Evolutionary conservation across 164 flowering plant species (phyloP).

Genomic region (Vitis cinerea): DNA sequence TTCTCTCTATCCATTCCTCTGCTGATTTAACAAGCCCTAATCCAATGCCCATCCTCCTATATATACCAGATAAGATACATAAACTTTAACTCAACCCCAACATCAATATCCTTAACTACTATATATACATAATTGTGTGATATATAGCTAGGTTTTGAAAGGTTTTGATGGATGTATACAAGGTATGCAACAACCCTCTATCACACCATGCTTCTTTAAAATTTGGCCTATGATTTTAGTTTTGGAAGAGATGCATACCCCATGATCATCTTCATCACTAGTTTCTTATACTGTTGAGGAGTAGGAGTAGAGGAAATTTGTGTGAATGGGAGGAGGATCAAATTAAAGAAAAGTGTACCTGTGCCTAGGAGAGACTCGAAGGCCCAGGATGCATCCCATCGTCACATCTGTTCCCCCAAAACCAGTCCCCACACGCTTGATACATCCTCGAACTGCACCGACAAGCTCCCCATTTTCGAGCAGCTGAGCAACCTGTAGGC

Average conservation of each 20-base stretch:
- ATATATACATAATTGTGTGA: too few species aligned
- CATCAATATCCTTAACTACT: too few species aligned
- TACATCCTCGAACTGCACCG: constrained; percentile 55
- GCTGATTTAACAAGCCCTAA: constrained; percentile 39
- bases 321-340: not conserved
- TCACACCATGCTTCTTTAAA: too few species aligned
- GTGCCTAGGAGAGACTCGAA: constrained; percentile 52
- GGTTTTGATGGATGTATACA: too few species aligned
- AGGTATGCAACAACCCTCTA: too few species aligned
- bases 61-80: not conserved
- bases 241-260: too few species aligned
- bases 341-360: constrained; percentile 22
- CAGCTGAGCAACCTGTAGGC: constrained; percentile 56
- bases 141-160: too few species aligned
- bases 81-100: too few species aligned
- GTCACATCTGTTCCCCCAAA: constrained; percentile 28
- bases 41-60: constrained; percentile 50
- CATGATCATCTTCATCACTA: too few species aligned
- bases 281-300: too few species aligned
- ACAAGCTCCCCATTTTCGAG: constrained; percentile 43
- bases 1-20: constrained; percentile 45
- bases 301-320: too few species aligned
- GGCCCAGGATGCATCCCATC: constrained; percentile 59
- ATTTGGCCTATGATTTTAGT: too few species aligned
- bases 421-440: constrained; percentile 45